Evolutionary conservation across 768 basidiomycete species (phyloP), one percentile per base, ranked within the genome.

Genomic region (Mycena amicta): DNA sequence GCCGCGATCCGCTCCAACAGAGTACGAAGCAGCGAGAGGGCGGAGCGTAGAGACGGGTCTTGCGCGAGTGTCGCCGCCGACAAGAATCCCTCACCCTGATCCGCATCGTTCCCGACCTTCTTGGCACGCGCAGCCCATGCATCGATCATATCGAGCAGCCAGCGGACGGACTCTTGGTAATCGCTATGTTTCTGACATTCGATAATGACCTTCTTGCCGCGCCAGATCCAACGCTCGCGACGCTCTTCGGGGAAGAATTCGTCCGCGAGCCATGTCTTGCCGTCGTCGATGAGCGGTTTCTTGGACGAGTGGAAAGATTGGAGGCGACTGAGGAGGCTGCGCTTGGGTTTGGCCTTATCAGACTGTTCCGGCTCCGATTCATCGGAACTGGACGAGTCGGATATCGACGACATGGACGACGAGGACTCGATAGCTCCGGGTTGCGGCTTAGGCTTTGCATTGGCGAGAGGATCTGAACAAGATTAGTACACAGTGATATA

Each of bases 141-240:
- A 62, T 86, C 83, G 13, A 90, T 63, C 55, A 80, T 79, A 25
- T 75, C 72, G 29, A 93, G 74, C 4, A 93, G 75, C 92, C 92
- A 93, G n/a, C 75, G 76, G 47, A 93, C 77, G 5, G 86, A 83
- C 57, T 86, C 86, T 65, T 94, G 92, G 73, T 97, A 98, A 69
- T 96, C 90, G 52, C 87, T 81, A 73, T 96, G 94, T 68, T 89
- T 88, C 74, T 97, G 95, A 70, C 92, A 95, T 68, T 98, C 95
- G 57, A 95, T 81, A 53, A 97, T 84, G 33, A 90, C 88, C 85
- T 97, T 98, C 81, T 98, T 98, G 5, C 86, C 81, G 13, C 96
- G 84, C 78, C 89, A 96, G 68, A 98, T 90, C 73, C 94, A 97
- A 68, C 93, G 93, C 53, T 96, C 93, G 23, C 93, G 83, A 22